phyloP scores from a whole-genome alignment of 306 rosid species.

The Neltuma alba region DNA sequence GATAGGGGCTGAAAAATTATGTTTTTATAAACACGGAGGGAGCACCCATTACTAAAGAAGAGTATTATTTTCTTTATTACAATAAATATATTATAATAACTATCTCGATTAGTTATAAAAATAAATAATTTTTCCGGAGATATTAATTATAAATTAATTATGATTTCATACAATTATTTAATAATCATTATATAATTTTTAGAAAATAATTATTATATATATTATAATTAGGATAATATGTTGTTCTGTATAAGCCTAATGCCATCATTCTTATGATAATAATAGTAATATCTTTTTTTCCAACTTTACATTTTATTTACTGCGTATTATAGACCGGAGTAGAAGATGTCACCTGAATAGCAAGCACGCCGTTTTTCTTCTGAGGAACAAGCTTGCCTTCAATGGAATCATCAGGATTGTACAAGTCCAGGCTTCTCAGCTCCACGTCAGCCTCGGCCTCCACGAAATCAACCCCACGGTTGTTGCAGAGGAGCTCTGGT shows the following conservation, averaged over 20 bases:
- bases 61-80: too few relatives aligned
- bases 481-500: slow-evolving; percentile 70
- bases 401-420: slow-evolving; percentile 35
- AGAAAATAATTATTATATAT: neutral
- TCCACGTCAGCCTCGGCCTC: slow-evolving; percentile 67
- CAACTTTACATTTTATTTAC: too few relatives aligned
- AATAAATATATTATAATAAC: too few relatives aligned
- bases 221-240: neutral
- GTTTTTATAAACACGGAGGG: too few relatives aligned
- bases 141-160: too few relatives aligned
- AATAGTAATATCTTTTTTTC: neutral
- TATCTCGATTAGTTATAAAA: too few relatives aligned
- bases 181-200: too few relatives aligned
- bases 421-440: slow-evolving; percentile 53
- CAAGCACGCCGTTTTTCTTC: neutral
- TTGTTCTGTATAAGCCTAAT: neutral
- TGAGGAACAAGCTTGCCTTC: slow-evolving; percentile 6
- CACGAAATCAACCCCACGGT: slow-evolving; percentile 69
- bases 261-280: neutral
- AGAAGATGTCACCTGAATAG: neutral
- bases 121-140: neutral
- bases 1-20: too few relatives aligned
- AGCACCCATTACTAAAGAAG: too few relatives aligned
- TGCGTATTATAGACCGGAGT: too few relatives aligned
- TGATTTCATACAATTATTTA: too few relatives aligned